These are phyloP conservation scores for Fusarium subglutinans DNA, from an alignment of 2,329 filamentous ascomycete genomes.

Conservation along the genomic window DNA sequence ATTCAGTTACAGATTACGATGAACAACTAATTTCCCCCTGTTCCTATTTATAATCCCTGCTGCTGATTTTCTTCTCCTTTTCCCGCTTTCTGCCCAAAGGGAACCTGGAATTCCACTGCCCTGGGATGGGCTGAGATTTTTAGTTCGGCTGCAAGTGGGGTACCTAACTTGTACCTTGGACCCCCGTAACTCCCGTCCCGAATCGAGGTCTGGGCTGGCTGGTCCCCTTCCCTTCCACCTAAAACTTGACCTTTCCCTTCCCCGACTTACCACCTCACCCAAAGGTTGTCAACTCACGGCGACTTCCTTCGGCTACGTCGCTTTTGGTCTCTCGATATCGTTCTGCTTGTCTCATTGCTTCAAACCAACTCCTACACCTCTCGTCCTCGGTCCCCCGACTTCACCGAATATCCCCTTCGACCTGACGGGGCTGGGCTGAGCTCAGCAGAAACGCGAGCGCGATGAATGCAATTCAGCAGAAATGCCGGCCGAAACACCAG, in stretches of 20 bases:
- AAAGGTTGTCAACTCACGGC: conserved; percentile 18
- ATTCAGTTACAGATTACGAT: conserved; percentile 24
- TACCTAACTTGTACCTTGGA: conserved; percentile 27
- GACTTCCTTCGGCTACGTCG: conserved; percentile 31
- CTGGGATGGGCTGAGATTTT: conserved; percentile 24
- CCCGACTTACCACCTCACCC: conserved; percentile 20
- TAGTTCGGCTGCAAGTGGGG: conserved; percentile 11
- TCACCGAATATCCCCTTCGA: not conserved
- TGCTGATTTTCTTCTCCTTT: conserved; percentile 24
- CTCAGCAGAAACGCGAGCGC: conserved; percentile 34
- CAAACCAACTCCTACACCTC: not conserved
- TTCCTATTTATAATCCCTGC: conserved; percentile 20
- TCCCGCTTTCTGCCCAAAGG: conserved; percentile 6
- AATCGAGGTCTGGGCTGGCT: not conserved
- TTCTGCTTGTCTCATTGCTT: conserved; percentile 1
- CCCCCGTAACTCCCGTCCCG: conserved; percentile 28
- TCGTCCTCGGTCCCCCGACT: not conserved
- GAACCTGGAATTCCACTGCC: conserved; percentile 15
- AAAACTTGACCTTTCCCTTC: conserved; percentile 31
- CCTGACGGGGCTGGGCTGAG: conserved; percentile 32
- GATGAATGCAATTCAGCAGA: conserved; percentile 74
- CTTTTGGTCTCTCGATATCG: not conserved
- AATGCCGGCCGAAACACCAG: conserved; percentile 93
- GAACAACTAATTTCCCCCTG: conserved; percentile 28
- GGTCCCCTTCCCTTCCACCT: conserved; percentile 17